phyloP scores from a whole-genome alignment of 2,329 filamentous ascomycete genomes.

The Dactylella cylindrospora region DNA sequence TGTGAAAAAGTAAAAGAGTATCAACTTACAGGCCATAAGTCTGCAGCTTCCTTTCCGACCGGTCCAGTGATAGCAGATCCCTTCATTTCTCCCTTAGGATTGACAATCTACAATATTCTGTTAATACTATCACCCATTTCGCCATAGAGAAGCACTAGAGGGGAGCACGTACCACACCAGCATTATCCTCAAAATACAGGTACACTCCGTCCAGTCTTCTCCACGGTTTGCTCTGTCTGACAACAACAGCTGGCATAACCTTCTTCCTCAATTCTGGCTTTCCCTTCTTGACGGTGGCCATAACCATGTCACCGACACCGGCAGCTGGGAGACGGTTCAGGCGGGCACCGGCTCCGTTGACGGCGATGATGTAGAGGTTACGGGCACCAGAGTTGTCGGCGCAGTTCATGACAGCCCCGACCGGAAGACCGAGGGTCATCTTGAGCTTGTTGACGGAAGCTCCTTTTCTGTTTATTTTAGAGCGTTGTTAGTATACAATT shows the following conservation, averaged over 20 bases:
- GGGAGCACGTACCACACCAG: slow-evolving; percentile 79
- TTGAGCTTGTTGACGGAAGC: slow-evolving; percentile 99
- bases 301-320: slow-evolving; percentile 99
- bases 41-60: slow-evolving; percentile 99
- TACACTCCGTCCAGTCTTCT: slow-evolving; percentile 97
- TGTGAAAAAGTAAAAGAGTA: neutral
- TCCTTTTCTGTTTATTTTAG: slow-evolving; percentile 56
- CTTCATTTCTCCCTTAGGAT: slow-evolving; percentile 99
- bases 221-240: slow-evolving; percentile 99
- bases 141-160: slow-evolving; percentile 27
- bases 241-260: slow-evolving; percentile 99
- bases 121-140: slow-evolving; percentile 1
- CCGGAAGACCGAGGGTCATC: slow-evolving; percentile 99
- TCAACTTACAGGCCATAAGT: slow-evolving; percentile 90
- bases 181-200: slow-evolving; percentile 99
- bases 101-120: slow-evolving; percentile 74
- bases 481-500: slow-evolving; percentile 16
- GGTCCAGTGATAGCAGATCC: slow-evolving; percentile 98
- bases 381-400: slow-evolving; percentile 98
- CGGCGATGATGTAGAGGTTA: slow-evolving; percentile 99
- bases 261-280: slow-evolving; percentile 99
- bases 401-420: slow-evolving; percentile 99
- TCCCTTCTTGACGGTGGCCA: slow-evolving; percentile 99
- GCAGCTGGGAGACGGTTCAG: slow-evolving; percentile 96
- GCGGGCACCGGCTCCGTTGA: slow-evolving; percentile 96